Percentiles rank a stretch among this genome's conserved stretches.
phyloP scores from a whole-genome alignment of 2,329 filamentous ascomycete genomes.

The Venturia carpophila region DNA sequence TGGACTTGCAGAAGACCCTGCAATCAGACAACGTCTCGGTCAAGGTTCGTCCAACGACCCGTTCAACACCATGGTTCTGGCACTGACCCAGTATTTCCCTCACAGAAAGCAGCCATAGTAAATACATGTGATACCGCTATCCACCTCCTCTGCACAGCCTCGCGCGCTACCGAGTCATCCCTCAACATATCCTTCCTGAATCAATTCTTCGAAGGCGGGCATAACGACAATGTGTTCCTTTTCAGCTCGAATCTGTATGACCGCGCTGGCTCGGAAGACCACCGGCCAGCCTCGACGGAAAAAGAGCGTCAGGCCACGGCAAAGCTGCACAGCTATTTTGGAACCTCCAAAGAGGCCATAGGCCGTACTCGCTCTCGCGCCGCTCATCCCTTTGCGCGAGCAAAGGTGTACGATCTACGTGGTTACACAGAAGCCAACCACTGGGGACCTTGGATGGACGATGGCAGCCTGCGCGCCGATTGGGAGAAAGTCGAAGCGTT shows the following conservation, averaged over 20 bases:
- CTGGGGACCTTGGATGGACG: slow-evolving; percentile 66
- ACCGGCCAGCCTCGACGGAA: slow-evolving; percentile 34
- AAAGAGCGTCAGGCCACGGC: slow-evolving; percentile 56
- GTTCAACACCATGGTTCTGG: neutral
- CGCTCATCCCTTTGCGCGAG: slow-evolving; percentile 55
- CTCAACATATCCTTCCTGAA: slow-evolving; percentile 37
- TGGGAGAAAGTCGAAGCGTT: slow-evolving; percentile 76
- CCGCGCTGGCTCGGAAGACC: slow-evolving; percentile 40
- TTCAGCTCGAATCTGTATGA: slow-evolving; percentile 55
- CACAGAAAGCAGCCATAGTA: slow-evolving; percentile 10
- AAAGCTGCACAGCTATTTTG: slow-evolving; percentile 62
- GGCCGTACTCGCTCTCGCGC: slow-evolving; percentile 26
- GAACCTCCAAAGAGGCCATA: slow-evolving; percentile 45
- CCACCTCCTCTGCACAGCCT: slow-evolving; percentile 38
- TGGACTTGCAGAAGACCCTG: slow-evolving; percentile 22
- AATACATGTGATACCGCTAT: slow-evolving; percentile 22
- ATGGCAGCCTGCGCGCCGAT: slow-evolving; percentile 56
- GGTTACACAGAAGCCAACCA: slow-evolving; percentile 53
- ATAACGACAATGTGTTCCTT: slow-evolving; percentile 54
- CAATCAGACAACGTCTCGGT: slow-evolving; percentile 19
- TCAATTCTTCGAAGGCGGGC: slow-evolving; percentile 35
- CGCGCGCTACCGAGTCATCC: slow-evolving; percentile 38
- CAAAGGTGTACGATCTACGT: slow-evolving; percentile 65
- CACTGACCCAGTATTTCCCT: neutral
- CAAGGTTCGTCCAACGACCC: slow-evolving; percentile 8